A percentile compares a stretch with the other conserved stretches of the same genome.
Conservation (phyloP, 192 early-diverging fungal species). For the Podila epigama region DNA sequence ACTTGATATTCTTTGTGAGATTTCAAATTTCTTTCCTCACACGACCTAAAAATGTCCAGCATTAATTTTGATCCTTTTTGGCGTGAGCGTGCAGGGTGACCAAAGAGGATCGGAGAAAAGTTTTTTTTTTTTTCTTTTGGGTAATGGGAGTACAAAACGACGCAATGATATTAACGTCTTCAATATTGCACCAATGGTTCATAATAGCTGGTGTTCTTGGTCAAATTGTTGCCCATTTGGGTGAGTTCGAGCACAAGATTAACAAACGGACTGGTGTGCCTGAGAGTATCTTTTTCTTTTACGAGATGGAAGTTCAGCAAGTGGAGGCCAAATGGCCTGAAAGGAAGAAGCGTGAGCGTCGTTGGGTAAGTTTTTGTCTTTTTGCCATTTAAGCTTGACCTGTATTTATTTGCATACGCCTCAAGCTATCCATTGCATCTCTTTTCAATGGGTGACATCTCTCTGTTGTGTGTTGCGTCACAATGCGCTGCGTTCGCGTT, state of each 20-base stretch:
- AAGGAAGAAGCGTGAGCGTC: conserved; percentile 53
- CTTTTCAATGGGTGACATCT: not conserved
- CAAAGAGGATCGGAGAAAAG: no score
- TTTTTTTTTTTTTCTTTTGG: not conserved
- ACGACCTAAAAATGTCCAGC: no score
- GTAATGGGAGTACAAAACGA: no score
- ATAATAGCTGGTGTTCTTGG: conserved; percentile 60
- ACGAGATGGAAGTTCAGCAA: conserved; percentile 63
- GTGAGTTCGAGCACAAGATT: conserved; percentile 55
- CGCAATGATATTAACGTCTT: no score
- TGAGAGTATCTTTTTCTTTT: conserved; percentile 56
- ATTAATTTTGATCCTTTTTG: not conserved
- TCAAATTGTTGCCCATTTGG: conserved; percentile 54
- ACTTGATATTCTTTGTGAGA: no score
- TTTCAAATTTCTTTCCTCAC: not conserved
- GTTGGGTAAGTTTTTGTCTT: conserved; percentile 50
- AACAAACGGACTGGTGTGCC: conserved; percentile 49
- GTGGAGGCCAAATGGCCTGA: conserved; percentile 64
- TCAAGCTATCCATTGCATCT: not conserved
- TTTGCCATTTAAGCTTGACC: not conserved
- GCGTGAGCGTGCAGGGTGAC: no score
- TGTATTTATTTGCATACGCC: not conserved
- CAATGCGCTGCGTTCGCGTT: no score
- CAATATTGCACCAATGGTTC: not conserved
- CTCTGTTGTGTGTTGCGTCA: not conserved